Evolutionary conservation across 208 protist genomes (phyloP).

Genomic region (Acanthamoeba castellanii): DNA sequence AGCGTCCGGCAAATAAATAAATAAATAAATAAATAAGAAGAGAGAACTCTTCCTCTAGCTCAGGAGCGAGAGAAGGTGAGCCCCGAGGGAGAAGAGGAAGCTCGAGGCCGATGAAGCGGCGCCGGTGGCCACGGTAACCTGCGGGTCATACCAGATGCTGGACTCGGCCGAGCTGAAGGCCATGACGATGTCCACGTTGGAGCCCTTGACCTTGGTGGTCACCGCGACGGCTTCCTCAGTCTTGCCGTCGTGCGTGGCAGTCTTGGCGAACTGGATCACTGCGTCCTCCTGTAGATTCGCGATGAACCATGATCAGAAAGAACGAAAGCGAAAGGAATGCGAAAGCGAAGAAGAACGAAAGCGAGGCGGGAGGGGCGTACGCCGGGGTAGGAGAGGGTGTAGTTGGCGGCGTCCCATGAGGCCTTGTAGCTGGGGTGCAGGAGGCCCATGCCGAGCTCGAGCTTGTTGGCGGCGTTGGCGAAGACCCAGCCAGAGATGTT

Average conservation of each 20-base stretch:
- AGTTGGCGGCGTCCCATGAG: background rate
- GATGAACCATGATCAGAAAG: background rate
- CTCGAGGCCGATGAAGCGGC: too few species aligned
- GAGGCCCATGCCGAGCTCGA: background rate
- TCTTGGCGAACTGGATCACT: background rate
- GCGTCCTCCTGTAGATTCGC: background rate
- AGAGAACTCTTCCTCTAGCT: too few species aligned
- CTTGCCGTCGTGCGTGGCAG: background rate
- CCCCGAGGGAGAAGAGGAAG: background rate
- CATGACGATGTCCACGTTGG: background rate
- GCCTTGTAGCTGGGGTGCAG: conserved; percentile 16
- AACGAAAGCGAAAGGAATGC: background rate
- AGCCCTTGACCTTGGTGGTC: background rate
- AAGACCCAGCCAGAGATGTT: background rate
- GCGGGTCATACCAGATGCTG: conserved; percentile 28
- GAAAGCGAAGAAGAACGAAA: background rate
- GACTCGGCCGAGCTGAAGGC: background rate
- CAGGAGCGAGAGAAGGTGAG: too few species aligned
- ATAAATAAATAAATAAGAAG: too few species aligned
- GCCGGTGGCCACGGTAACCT: background rate
- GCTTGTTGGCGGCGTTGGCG: background rate
- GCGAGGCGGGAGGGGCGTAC: background rate
- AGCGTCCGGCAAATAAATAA: too few species aligned
- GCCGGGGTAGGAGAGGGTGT: background rate
- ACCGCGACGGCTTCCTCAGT: background rate